These are phyloP conservation scores for Rosa persica DNA, from an alignment of 306 rosid genomes.

Conservation along the genomic window DNA sequence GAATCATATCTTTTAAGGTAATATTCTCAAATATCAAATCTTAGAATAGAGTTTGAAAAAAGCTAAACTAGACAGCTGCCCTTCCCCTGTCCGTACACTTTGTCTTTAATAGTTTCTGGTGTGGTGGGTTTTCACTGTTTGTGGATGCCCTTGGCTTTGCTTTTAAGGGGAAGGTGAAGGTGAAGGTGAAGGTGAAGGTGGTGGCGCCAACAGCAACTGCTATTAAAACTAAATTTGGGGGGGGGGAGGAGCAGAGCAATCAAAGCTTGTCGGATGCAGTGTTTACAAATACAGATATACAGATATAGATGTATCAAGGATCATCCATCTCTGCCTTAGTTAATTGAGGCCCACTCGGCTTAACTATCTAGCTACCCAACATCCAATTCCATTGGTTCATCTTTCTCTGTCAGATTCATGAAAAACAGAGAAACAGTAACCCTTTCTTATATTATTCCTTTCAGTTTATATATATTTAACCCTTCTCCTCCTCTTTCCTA, in stretches of 20 bases:
- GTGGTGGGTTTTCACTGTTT: constrained; percentile 38
- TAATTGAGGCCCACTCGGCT: constrained; percentile 1
- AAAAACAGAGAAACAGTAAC: neutral
- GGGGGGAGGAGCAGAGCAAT: constrained; percentile 5
- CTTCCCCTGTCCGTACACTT: constrained; percentile 31
- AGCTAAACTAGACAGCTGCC: constrained; percentile 37
- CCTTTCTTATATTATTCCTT: neutral
- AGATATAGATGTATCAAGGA: neutral
- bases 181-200: neutral
- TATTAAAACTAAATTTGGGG: neutral
- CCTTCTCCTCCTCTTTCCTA: neutral
- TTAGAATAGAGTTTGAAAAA: neutral
- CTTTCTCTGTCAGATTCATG: neutral
- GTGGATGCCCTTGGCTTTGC: constrained; percentile 33
- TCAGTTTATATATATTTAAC: neutral
- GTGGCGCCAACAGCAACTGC: neutral
- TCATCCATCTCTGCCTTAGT: neutral
- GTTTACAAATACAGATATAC: constrained; percentile 32
- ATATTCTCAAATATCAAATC: constrained; percentile 16
- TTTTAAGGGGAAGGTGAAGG: neutral
- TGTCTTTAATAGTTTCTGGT: neutral
- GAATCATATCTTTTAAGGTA: neutral
- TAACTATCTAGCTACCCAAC: constrained; percentile 18
- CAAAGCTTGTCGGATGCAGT: constrained; percentile 47
- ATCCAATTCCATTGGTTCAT: constrained; percentile 30